Evolutionary conservation across 2,329 filamentous ascomycete species (phyloP), one percentile per base, ranked within the genome.

Genomic region (Fusarium burgessii): DNA sequence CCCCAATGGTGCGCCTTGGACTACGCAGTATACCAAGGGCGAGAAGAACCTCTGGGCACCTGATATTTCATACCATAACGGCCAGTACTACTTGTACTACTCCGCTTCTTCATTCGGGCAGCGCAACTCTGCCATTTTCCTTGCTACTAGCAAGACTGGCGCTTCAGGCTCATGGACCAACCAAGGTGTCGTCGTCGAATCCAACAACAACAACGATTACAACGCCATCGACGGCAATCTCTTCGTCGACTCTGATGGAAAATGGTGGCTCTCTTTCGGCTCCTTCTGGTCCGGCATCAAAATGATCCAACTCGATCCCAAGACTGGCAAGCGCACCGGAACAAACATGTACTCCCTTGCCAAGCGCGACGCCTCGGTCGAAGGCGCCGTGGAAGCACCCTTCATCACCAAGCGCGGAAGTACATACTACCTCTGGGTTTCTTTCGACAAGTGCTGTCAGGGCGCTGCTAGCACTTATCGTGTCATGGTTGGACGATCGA

Each of bases 11-110:
- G 77, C 78, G 10, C 68, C 78, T 0, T 79, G 78, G 78, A 79
- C 78, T 1, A 77, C 74, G 1, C 58, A 73, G 18, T 79, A 79
- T 47, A 79, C 77, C 29, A 61, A 64, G 5, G 77, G 76, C 32
- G 76, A 74, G 3, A 70, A 64, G 62, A 79, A 79, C 42, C 78
- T 80, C 36, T 82, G 64, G 87, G 89, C 89, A 0, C 89, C 89
- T 0, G 88, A 90, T 71, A 84, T 88, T 9, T 80, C 82, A 2
- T 79, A 76, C 67, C 77, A 71, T 32, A 76, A 79, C 52, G 76
- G 74, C 1, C 60, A 74, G 61, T 79, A 78, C 73, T 79, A 75
- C 38, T 47, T 79, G 33, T 79, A 79, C 76, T 79, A 79, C 70
- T 79, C 78, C 0, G 78, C 78, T 3, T 79, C 78, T 11, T 70